phyloP scores from a whole-genome alignment of 306 rosid species.

The Ceratonia siliqua region DNA sequence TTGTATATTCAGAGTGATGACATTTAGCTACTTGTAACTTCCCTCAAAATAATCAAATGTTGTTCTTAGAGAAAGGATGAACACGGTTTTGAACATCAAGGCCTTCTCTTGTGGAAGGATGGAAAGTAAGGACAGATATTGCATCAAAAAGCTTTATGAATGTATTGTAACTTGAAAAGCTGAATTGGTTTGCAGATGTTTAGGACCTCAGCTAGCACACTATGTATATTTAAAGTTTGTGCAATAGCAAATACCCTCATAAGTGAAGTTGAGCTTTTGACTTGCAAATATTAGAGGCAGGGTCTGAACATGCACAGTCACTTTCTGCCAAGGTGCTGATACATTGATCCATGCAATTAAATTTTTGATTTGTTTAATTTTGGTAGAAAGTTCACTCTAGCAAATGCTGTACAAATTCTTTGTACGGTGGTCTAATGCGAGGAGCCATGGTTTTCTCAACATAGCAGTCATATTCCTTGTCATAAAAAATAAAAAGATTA shows the following conservation, averaged over 20 bases:
- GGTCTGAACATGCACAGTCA: neutral
- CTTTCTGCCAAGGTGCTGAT: neutral
- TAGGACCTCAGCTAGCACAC: neutral
- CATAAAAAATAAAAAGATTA: neutral
- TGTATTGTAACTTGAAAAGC: neutral
- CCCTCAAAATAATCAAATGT: neutral
- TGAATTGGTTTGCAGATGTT: neutral
- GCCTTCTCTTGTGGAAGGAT: neutral
- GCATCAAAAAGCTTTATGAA: neutral
- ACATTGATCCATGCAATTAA: neutral
- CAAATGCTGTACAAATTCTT: neutral
- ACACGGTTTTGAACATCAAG: neutral
- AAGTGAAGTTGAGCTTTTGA: neutral
- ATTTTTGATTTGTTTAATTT: neutral
- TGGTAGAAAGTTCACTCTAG: neutral
- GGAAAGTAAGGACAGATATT: neutral
- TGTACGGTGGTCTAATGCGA: neutral
- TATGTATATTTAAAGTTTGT: neutral
- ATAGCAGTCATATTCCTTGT: neutral
- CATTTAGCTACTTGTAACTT: neutral
- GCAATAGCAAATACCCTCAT: neutral
- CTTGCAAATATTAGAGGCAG: neutral
- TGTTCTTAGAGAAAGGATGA: neutral
- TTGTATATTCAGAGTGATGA: conserved; percentile 53
- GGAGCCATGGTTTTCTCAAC: neutral